Evolutionary conservation across 768 basidiomycete genomes (phyloP).

Genomic region (Psilocybe cyanescens): DNA sequence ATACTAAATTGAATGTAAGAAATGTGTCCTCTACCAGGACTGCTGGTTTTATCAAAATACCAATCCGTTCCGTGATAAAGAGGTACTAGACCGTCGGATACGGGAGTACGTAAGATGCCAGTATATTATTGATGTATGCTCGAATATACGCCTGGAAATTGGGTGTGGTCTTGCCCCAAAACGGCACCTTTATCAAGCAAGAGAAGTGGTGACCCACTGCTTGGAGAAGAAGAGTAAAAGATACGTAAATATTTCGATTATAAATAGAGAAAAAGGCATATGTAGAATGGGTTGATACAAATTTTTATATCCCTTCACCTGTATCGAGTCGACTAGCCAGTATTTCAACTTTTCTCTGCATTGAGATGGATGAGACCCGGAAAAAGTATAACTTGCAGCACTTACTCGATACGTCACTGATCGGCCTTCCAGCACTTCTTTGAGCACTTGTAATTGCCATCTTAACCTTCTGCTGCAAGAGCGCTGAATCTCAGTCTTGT

Average conservation of each 20-base stretch:
- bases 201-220: too few species aligned
- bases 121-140: constrained; percentile 55
- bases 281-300: constrained; percentile 2
- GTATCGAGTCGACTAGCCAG: constrained; percentile 67
- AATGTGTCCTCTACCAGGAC: not conserved
- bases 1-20: not conserved
- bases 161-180: constrained; percentile 61
- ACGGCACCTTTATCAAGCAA: constrained; percentile 81
- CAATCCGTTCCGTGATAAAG: not conserved
- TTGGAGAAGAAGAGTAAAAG: not conserved
- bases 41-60: not conserved
- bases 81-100: not conserved
- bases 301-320: constrained; percentile 50
- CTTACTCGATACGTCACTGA: constrained; percentile 68
- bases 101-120: not conserved
- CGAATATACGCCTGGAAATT: constrained; percentile 74
- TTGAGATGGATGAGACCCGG: not conserved
- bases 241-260: not conserved
- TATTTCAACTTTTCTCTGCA: constrained; percentile 65
- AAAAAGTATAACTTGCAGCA: constrained; percentile 5
- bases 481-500: constrained; percentile 50
- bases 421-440: constrained; percentile 67
- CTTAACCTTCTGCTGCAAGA: constrained; percentile 60
- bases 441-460: constrained; percentile 71
- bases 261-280: not conserved